These are phyloP conservation scores for Aspergillus ostianus DNA, from an alignment of 495 filamentous ascomycete genomes.

Conservation along the genomic window DNA sequence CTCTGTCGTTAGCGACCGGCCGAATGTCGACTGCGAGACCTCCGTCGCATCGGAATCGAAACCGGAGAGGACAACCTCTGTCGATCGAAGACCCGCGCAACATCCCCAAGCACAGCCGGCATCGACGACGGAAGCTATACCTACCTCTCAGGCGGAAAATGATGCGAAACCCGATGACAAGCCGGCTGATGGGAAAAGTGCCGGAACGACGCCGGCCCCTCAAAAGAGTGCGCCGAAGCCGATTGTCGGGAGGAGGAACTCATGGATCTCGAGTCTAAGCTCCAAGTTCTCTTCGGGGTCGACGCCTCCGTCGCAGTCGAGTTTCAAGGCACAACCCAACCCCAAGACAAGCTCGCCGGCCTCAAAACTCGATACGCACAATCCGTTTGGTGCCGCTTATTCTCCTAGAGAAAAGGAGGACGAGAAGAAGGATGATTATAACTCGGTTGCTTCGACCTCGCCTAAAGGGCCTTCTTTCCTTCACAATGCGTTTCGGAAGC, in stretches of 20 bases:
- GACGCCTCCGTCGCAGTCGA: conserved; percentile 44
- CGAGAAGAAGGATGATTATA: conserved; percentile 48
- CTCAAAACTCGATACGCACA: conserved; percentile 42
- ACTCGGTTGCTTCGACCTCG: conserved; percentile 65
- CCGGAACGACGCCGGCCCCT: conserved; percentile 23
- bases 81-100: conserved; percentile 26
- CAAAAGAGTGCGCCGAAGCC: conserved; percentile 41
- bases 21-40: conserved; percentile 23
- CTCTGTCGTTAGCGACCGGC: conserved; percentile 29
- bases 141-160: conserved; percentile 22
- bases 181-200: conserved; percentile 21
- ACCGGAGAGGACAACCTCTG: conserved; percentile 16
- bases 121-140: conserved; percentile 16
- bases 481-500: conserved; percentile 72
- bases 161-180: conserved; percentile 22
- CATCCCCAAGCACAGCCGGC: conserved; percentile 17
- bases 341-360: conserved; percentile 45
- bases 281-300: conserved; percentile 85
- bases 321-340: conserved; percentile 39
- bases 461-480: conserved; percentile 74
- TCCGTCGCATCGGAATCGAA: conserved; percentile 18
- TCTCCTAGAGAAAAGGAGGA: conserved; percentile 58
- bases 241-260: conserved; percentile 59
- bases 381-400: conserved; percentile 51
- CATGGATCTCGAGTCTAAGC: conserved; percentile 90